Conservation (phyloP, 169 alveolate genomes). For the Ichthyophthirius multifiliis region DNA sequence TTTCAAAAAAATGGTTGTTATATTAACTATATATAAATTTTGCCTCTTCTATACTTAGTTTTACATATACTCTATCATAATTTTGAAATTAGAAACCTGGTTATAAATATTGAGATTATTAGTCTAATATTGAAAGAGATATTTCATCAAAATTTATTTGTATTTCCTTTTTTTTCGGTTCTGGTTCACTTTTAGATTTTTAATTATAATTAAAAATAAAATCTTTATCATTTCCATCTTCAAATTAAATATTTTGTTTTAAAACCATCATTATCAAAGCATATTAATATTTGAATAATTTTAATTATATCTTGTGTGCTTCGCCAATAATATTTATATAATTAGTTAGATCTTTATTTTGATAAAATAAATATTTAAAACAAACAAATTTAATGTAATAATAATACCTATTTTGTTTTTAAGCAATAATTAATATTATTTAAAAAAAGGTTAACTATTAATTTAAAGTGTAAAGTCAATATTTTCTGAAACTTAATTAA, state of each 20-base stretch:
- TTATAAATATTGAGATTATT: not conserved
- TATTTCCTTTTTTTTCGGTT: not conserved
- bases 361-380: not conserved
- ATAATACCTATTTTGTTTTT: not conserved
- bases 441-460: not conserved
- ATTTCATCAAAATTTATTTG: not conserved
- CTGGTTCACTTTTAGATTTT: not conserved
- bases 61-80: too few species aligned
- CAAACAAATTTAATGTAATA: not conserved
- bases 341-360: not conserved
- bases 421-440: not conserved
- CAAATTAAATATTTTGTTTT: not conserved
- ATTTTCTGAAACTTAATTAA: not conserved
- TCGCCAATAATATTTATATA: not conserved
- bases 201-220: not conserved
- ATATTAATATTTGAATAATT: not conserved
- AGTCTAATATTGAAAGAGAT: not conserved
- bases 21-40: not conserved
- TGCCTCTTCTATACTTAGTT: not conserved
- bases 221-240: not conserved
- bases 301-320: not conserved
- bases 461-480: not conserved
- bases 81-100: too few species aligned
- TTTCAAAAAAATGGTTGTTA: not conserved
- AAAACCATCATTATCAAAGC: not conserved